phyloP scores from a whole-genome alignment of 2,329 filamentous ascomycete species.

The Phaeosphaeria sp. region DNA sequence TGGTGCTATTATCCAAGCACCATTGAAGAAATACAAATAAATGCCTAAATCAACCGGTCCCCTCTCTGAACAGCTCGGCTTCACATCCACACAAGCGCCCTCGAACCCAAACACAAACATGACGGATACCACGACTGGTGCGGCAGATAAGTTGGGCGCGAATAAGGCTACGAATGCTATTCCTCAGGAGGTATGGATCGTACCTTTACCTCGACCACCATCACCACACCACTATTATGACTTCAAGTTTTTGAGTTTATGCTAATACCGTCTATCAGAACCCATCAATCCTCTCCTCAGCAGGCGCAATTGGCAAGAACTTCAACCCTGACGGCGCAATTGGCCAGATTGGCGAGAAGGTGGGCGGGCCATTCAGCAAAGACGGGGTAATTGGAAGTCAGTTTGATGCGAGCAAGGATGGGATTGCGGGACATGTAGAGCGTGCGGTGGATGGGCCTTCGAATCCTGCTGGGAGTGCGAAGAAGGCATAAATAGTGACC shows the following conservation, averaged over 20 bases:
- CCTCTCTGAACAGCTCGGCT: constrained; percentile 24
- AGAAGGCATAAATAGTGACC: constrained; percentile 16
- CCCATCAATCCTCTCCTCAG: constrained; percentile 54
- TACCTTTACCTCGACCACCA: no score
- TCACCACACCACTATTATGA: no score
- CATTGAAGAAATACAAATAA: not conserved
- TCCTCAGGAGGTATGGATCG: constrained; percentile 22
- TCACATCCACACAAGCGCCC: constrained; percentile 15
- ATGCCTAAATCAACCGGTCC: constrained; percentile 35
- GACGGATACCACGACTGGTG: constrained; percentile 27
- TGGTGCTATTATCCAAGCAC: not conserved
- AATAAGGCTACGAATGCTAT: constrained; percentile 41
- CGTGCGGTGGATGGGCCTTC: constrained; percentile 51
- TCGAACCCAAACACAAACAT: constrained; percentile 18
- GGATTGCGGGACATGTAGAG: constrained; percentile 62
- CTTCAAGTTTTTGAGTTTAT: no score
- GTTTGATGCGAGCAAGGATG: constrained; percentile 60
- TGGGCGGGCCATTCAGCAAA: constrained; percentile 54
- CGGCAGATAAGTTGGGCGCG: constrained; percentile 36
- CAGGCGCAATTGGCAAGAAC: constrained; percentile 61
- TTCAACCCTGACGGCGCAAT: constrained; percentile 59
- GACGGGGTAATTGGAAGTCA: constrained; percentile 62
- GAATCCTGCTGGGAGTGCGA: constrained; percentile 41
- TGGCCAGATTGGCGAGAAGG: constrained; percentile 58
- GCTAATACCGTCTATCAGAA: constrained; percentile 19